Base-by-base conservation (phyloP, 495 filamentous ascomycete genomes). In the Lasiosphaeris hirsuta region DNA sequence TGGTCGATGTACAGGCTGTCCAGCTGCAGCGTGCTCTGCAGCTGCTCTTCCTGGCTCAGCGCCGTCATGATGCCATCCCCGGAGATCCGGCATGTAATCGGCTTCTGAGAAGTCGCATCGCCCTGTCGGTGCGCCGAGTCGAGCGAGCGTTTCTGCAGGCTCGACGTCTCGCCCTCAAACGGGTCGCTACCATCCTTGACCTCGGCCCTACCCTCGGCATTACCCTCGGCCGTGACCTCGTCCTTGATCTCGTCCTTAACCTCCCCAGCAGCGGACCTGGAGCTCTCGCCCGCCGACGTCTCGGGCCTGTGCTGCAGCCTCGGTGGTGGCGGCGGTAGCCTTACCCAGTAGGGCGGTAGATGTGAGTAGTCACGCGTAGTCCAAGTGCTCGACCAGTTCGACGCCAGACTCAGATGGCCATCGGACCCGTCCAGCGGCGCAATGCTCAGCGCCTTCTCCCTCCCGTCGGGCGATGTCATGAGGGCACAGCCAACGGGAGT, bases 331-430 rank as follows among this genome's bases (percentile, higher is more conserved):
- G 77, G 69, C 10, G 72, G 69, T 9, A 85, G 64, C 2, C 75
- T 67, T n/a, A 80, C 76, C 85, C 84, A 88, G 60, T 84, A 85
- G 0, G 84, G 84, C 23, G 85, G 84, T 2, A 88, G 66, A 36
- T 78, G 75, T 5, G 72, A 66, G 10, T 67, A 69, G 44, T 80
- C 75, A 40, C 84, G 75, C 30, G 71, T 73, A n/a, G 78, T 82
- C 85, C 85, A 88, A 19, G 70, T 64, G 23, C 69, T 60, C 15
- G 76, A 73, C 85, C 85, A 88, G 15, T 67, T 63, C 19, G 82
- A 72, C 2, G 75, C 75, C 48, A 87, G 57, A 30, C 79, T 84
- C 50, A 87, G 63, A 62, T 86, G 76, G 0, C 85, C 84, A 68
- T 87, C 84, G 0, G 81, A 82, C 64, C 85, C 81, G 58, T 86